Conservation (phyloP, 192 early-diverging fungal genomes). For the Coemansia sp. region DNA sequence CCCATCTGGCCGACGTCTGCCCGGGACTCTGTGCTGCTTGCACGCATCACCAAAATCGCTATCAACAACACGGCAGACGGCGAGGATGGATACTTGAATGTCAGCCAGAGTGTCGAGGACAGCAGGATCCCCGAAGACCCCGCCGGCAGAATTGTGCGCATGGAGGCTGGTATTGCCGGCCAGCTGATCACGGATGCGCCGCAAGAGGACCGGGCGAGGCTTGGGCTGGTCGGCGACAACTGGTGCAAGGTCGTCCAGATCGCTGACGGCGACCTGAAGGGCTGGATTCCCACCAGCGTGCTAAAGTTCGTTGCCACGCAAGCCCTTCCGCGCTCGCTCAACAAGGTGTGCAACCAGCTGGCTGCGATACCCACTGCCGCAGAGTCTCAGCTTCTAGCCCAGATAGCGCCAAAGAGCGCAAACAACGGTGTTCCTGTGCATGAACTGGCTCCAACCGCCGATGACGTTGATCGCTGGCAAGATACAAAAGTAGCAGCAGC, state of each 20-base stretch:
- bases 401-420: background rate
- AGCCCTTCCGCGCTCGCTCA: conserved; percentile 53
- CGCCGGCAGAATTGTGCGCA: conserved; percentile 44
- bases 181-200: conserved; percentile 35
- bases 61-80: conserved; percentile 3
- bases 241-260: conserved; percentile 53
- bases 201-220: conserved; percentile 9
- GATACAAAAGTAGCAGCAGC: background rate
- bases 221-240: conserved; percentile 21
- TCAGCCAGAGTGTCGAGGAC: conserved; percentile 47
- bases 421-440: background rate
- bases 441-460: background rate
- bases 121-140: conserved; percentile 25
- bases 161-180: conserved; percentile 54
- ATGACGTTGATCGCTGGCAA: background rate
- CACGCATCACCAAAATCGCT: conserved; percentile 28
- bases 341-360: conserved; percentile 48
- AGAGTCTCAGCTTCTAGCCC: conserved; percentile 31
- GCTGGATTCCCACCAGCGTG: conserved; percentile 54
- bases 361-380: conserved; percentile 13
- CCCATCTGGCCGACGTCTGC: conserved; percentile 54
- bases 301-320: conserved; percentile 56
- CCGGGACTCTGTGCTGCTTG: conserved; percentile 48
- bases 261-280: conserved; percentile 52
- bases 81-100: conserved; percentile 32